phyloP scores from a whole-genome alignment of 2,329 filamentous ascomycete genomes.

The Monilinia laxa region DNA sequence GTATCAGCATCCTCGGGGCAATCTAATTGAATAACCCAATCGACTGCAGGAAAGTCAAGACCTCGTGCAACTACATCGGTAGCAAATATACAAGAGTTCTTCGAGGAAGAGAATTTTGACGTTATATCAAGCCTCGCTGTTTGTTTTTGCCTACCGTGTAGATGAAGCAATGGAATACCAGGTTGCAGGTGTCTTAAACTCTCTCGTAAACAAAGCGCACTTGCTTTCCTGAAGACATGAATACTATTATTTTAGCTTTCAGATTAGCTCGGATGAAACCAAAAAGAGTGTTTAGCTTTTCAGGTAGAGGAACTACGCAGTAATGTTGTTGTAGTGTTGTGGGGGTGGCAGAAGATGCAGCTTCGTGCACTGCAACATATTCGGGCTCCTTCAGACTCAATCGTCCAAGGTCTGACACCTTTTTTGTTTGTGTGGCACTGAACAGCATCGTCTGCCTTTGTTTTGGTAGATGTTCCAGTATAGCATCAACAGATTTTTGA shows the following conservation, averaged over 20 bases:
- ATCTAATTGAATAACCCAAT: constrained; percentile 99
- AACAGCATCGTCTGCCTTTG: constrained; percentile 90
- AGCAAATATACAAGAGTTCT: constrained; percentile 85
- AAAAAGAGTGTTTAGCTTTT: constrained; percentile 90
- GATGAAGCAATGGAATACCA: constrained; percentile 86
- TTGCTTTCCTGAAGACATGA: constrained; percentile 92
- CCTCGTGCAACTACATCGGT: constrained; percentile 94
- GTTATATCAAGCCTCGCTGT: constrained; percentile 85
- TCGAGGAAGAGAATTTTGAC: constrained; percentile 74
- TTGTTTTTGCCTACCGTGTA: constrained; percentile 94
- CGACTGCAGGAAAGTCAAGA: constrained; percentile 92
- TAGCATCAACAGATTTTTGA: constrained; percentile 83
- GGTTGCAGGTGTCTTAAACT: constrained; percentile 90
- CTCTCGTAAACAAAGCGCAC: constrained; percentile 93
- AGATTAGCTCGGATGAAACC: constrained; percentile 89
- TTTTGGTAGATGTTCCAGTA: constrained; percentile 85
- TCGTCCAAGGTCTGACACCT: constrained; percentile 86
- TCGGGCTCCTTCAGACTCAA: constrained; percentile 87
- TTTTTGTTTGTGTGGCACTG: constrained; percentile 93
- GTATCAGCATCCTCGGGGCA: constrained; percentile 96
- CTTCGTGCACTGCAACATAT: constrained; percentile 91
- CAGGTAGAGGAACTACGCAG: constrained; percentile 75
- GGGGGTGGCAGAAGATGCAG: constrained; percentile 76
- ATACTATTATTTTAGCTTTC: constrained; percentile 93
- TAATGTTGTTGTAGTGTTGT: constrained; percentile 87